Base-by-base conservation (phyloP, 2,329 filamentous ascomycete species). In the Dothiorella sarmentorum region DNA sequence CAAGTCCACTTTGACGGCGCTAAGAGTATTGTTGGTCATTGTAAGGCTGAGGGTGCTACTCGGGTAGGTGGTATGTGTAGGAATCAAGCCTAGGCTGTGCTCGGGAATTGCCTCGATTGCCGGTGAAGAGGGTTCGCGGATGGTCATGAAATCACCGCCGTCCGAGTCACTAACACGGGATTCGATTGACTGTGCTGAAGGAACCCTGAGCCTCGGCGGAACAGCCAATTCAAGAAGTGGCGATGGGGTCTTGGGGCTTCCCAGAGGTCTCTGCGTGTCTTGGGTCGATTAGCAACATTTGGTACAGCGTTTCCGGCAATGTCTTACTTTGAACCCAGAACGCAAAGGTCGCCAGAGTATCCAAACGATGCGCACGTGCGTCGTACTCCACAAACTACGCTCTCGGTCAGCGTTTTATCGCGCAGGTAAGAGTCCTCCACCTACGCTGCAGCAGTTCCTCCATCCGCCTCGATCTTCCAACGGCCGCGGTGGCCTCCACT, bases 321-420 rank as follows among this genome's bases (percentile, higher is more conserved):
- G 43, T 71, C 82, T 69, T 80, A 87, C 89, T 93, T 66, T 93
- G 84, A 60, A 97, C 91, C 88, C 91, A 99, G 71, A 96, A 97
- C 4, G 90, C 91, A 75, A 99, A 97, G 70, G 86, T 92, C 13
- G 90, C 92, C 56, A 99, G 82, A 3, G 91, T 93, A 66, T 95
- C 86, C 61, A 99, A 77, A 63, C 88, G 85, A 75, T 99, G 94
- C 31, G 91, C 91, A 65, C 93, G 85, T 69, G 94, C 89, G 74
- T 99, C 92, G 70, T 99, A 99, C 74, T 99, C 94, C 66, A 97
- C 88, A 75, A 99, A 97, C 88, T 91, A 65, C n/a, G 44, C 56
- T 20, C 7, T 15, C 40, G 7, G 20, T 57, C 22, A 57, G 55
- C 10, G 13, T 18, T 9, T 26, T 40, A 17, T n/a, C 6, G 13